Evolutionary conservation across 345 rosid genomes (phyloP), one percentile per base, ranked within the genome.

Genomic region (Draba incana): DNA sequence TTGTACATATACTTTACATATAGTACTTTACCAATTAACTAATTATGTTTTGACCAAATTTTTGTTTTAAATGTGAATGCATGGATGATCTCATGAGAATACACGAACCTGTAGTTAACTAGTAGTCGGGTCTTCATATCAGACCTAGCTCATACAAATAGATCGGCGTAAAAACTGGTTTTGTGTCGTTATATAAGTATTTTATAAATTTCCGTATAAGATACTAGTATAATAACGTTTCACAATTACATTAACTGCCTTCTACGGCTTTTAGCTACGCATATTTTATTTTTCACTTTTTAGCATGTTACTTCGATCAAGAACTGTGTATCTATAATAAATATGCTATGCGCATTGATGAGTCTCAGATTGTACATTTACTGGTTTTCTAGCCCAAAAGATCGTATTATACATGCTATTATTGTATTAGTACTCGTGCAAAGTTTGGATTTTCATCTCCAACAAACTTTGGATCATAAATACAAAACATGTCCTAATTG

Each of bases 291-390:
- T 2, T 44, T 44, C 14, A 1, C 9, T 33, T 44, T 44, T 14
- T 14, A 3, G 48, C 25, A 15, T 15, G 50, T 45, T 45, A 48
- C 62, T 39, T 12, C 33, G 20, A 23, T 39, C 62, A 41, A 14
- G 48, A 39, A 39, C 11, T 23, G 33, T 3, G 47, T 23, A 28
- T 58, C 62, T 57, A 35, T 35, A 23, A 43, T 57, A 38, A 38
- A 57, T 35, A 35, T 57, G 31, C 39, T 11, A 57, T 4, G 16
- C 46, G 31, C 46, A 38, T 57, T 57, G 47, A 57, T 20, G 62
- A 57, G 23, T 31, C 33, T 39, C 31, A 12, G 46, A 42, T 44
- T 57, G 62, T 57, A 57, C 39, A 35, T 35, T 35, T 8, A 35
- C 39, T 35, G 39, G 10, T 35, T 8, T 8, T 59, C 49, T 59